Base-by-base conservation (phyloP, 1,284 basidiomycete species). In the Trametes hirsuta region DNA sequence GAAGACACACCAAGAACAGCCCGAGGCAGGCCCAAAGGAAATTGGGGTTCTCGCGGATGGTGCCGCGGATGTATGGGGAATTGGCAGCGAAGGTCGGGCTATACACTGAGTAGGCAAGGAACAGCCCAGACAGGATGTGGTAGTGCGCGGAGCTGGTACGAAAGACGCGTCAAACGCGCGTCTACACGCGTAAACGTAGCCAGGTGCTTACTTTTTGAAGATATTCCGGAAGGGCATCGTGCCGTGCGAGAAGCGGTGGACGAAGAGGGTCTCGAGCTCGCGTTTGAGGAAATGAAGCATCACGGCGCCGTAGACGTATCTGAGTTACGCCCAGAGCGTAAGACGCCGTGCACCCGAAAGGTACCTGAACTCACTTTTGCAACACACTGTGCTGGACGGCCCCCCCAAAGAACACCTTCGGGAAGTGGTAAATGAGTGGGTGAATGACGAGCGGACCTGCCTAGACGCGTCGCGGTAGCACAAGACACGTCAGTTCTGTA, bases 181-280 rank as follows among this genome's bases (percentile, higher is more conserved):
- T 40, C 18, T 44, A 24, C 37, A 37, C 21, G 12, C 45, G 49
- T 2, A 39, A 25, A 42, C 34, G 36, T 58, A 70, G 45, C 6
- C 3, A 22, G 24, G 6, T 2, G 76, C 83, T 47, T 59, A 96
- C 94, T 99, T 99, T 74, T 91, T 92, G 80, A 96, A 91, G 47
- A 99, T 84, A 72, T 95, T 95, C 62, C 76, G 75, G 59, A 92
- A 77, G 1, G 97, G 97, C 90, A 99, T 97, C 0, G 97, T 98
- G 2, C 87, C 91, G 75, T 95, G 88, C 36, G 95, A 97, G 82
- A 99, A 99, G 18, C 93, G 89, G 74, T 98, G 96, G 1, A 97
- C 86, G 71, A 97, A 98, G 10, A 97, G 67, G 1, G 97, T 97
- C 77, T 99, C 97, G 22, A 95, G 75, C 74, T 98, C 95, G 47